These are phyloP conservation scores for Mycena sp. DNA, from an alignment of 1,284 basidiomycete genomes.

Conservation along the genomic window DNA sequence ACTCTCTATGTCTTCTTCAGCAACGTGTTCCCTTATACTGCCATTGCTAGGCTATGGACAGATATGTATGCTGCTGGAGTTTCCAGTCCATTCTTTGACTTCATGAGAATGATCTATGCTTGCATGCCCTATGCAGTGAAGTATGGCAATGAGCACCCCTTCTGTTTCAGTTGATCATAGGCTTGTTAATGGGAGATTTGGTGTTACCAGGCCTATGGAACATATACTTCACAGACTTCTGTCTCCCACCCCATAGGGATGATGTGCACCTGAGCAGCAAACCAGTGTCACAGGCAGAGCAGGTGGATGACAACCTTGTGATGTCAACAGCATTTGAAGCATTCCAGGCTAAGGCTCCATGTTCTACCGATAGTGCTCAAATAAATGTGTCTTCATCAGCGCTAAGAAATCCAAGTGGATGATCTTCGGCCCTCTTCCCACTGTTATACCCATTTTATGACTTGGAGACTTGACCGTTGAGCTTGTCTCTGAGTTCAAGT, in stretches of 20 bases:
- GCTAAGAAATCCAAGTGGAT: constrained; percentile 33
- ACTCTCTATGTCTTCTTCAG: not conserved
- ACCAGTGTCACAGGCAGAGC: too few species aligned
- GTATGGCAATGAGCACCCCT: too few species aligned
- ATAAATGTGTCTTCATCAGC: not conserved
- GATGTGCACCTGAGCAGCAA: too few species aligned
- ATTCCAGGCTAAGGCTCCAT: not conserved
- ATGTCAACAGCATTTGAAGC: not conserved
- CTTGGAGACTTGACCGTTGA: not conserved
- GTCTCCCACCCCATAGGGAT: too few species aligned
- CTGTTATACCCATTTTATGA: not conserved
- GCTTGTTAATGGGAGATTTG: too few species aligned
- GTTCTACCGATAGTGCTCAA: not conserved
- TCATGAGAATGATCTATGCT: not conserved
- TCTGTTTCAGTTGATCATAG: too few species aligned
- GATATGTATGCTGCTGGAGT: not conserved
- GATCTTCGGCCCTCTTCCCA: constrained; percentile 15
- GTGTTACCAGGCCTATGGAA: too few species aligned
- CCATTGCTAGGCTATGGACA: not conserved
- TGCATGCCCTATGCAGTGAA: not conserved
- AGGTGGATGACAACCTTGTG: not conserved
- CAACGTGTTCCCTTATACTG: constrained; percentile 20
- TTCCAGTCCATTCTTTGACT: not conserved
- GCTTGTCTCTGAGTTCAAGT: constrained; percentile 5
- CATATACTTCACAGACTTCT: too few species aligned